Evolutionary conservation across 2,329 filamentous ascomycete genomes (phyloP).

Genomic region (Hypomyces perniciosus): DNA sequence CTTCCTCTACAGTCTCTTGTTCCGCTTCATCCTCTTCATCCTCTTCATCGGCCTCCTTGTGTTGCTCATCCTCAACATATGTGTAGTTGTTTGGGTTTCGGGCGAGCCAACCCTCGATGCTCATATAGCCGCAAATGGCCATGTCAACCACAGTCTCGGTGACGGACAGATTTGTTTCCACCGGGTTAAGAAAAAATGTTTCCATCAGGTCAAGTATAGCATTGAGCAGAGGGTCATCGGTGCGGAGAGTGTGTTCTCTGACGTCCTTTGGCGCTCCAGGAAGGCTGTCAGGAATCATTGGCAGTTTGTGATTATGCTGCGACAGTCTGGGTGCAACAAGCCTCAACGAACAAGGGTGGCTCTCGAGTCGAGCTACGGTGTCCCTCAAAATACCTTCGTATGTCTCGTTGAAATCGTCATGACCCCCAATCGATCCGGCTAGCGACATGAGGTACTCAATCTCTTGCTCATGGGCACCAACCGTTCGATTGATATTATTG

Average conservation of each 20-base stretch:
- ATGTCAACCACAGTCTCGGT: slow-evolving; percentile 80
- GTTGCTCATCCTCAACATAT: slow-evolving; percentile 33
- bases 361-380: slow-evolving; percentile 61
- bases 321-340: slow-evolving; percentile 58
- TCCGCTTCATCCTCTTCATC: slow-evolving; percentile 9
- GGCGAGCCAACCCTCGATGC: slow-evolving; percentile 84
- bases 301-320: slow-evolving; percentile 50
- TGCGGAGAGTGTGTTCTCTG: slow-evolving; percentile 54
- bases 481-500: slow-evolving; percentile 55
- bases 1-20: slow-evolving; percentile 6
- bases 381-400: slow-evolving; percentile 70
- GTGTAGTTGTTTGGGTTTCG: slow-evolving; percentile 61
- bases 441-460: slow-evolving; percentile 65
- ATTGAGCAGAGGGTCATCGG: slow-evolving; percentile 57
- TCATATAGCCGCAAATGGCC: slow-evolving; percentile 76
- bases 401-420: slow-evolving; percentile 64
- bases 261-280: slow-evolving; percentile 57
- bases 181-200: slow-evolving; percentile 81
- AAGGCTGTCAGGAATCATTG: slow-evolving; percentile 49
- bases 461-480: slow-evolving; percentile 69
- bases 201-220: slow-evolving; percentile 65
- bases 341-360: slow-evolving; percentile 65
- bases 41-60: slow-evolving; percentile 11
- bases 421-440: slow-evolving; percentile 61
- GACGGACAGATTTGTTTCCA: slow-evolving; percentile 83